These are phyloP conservation scores for Trichoderma sp. DNA, from an alignment of 2,329 filamentous ascomycete species.

Conservation along the genomic window DNA sequence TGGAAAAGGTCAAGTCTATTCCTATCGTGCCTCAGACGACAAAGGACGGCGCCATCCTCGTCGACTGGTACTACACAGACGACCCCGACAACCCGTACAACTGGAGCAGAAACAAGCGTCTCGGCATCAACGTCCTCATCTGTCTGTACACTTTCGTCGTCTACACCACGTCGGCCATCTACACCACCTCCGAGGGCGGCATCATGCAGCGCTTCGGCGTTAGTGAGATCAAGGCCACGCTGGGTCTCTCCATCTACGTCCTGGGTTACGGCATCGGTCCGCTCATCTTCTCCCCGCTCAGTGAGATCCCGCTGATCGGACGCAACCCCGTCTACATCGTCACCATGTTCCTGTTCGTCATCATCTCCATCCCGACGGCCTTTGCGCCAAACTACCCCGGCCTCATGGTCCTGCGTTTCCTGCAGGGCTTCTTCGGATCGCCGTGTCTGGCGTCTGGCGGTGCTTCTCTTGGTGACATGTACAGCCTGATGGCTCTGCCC, in stretches of 20 bases:
- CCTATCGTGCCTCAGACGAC: conserved; percentile 49
- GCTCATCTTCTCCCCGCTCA: conserved; percentile 62
- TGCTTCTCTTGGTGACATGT: conserved; percentile 53
- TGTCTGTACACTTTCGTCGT: conserved; percentile 60
- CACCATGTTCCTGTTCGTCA: conserved; percentile 66
- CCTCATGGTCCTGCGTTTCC: conserved; percentile 61
- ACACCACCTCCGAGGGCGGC: conserved; percentile 44
- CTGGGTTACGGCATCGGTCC: conserved; percentile 63
- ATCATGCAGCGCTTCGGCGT: conserved; percentile 55
- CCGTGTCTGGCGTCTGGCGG: conserved; percentile 61
- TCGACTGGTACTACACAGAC: conserved; percentile 55
- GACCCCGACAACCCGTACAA: conserved; percentile 56
- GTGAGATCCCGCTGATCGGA: conserved; percentile 64
- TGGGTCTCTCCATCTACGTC: conserved; percentile 62
- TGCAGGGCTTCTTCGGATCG: conserved; percentile 64
- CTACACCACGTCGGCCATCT: conserved; percentile 49
- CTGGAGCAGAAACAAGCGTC: conserved; percentile 46
- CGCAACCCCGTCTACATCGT: conserved; percentile 66
- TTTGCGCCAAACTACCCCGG: conserved; percentile 61
- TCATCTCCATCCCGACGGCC: conserved; percentile 63
- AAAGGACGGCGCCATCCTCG: conserved; percentile 49
- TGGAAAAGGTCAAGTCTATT: conserved; percentile 46
- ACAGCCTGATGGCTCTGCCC: conserved; percentile 52
- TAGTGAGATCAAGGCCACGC: conserved; percentile 47
- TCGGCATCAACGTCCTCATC: conserved; percentile 43